phyloP scores from a whole-genome alignment of 345 rosid genomes.

The Ceriops tagal region DNA sequence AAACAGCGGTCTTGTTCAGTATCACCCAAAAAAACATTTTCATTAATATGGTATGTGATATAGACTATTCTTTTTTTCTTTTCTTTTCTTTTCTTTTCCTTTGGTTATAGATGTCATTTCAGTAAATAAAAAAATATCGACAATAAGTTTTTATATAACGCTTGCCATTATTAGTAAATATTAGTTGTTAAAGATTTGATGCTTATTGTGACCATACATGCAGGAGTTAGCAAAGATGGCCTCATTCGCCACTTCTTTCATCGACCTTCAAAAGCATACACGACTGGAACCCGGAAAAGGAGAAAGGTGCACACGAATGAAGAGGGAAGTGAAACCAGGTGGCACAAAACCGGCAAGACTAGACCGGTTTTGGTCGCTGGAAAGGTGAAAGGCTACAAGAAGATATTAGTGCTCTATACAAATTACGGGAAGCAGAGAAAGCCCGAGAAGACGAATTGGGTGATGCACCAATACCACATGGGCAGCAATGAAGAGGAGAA shows the following conservation, averaged over 20 bases:
- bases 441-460: slow-evolving; percentile 97
- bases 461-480: slow-evolving; percentile 97
- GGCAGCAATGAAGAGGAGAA: slow-evolving; percentile 87
- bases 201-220: background rate
- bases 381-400: slow-evolving; percentile 77
- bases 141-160: background rate
- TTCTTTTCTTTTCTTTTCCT: too few species aligned
- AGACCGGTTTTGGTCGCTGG: slow-evolving; percentile 62
- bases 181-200: too few species aligned
- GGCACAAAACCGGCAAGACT: slow-evolving; percentile 99
- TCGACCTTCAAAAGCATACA: slow-evolving; percentile 97
- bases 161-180: background rate
- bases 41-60: too few species aligned
- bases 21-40: too few species aligned
- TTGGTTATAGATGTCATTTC: too few species aligned
- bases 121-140: background rate
- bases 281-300: slow-evolving; percentile 90
- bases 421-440: slow-evolving; percentile 92
- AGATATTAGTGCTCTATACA: slow-evolving; percentile 91
- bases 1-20: too few species aligned
- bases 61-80: too few species aligned
- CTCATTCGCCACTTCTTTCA: slow-evolving; percentile 94
- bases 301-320: slow-evolving; percentile 81
- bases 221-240: slow-evolving; percentile 89
- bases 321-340: slow-evolving; percentile 84